These are phyloP conservation scores for Cryphonectria japonica DNA, from an alignment of 2,329 filamentous ascomycete species.

Conservation along the genomic window DNA sequence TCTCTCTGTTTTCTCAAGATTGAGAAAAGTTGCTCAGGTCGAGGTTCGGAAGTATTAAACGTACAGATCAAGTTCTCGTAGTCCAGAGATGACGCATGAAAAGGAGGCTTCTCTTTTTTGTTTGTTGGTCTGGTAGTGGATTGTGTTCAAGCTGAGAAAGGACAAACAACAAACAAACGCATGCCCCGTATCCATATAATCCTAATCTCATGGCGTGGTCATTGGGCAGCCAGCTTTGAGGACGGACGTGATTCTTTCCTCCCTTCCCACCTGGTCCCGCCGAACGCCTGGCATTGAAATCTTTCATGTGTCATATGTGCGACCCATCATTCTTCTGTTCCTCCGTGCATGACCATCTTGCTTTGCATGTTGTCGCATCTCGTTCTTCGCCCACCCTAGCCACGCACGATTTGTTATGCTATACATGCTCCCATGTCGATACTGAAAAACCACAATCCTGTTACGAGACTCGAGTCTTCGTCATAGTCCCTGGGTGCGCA, in stretches of 20 bases:
- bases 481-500: too few species aligned
- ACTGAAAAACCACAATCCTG: background rate
- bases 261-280: background rate
- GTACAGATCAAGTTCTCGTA: background rate
- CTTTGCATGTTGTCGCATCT: background rate
- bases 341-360: background rate
- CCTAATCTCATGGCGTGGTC: background rate
- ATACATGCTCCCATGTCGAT: background rate
- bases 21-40: background rate
- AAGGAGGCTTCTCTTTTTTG: background rate
- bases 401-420: background rate
- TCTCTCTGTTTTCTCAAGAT: background rate
- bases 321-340: background rate
- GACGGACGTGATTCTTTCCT: background rate
- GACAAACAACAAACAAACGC: background rate
- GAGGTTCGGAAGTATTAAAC: background rate
- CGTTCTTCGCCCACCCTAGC: background rate
- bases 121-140: background rate
- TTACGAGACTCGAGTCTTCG: slow-evolving; percentile 2
- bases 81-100: background rate
- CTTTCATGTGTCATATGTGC: background rate
- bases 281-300: slow-evolving; percentile 2
- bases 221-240: background rate
- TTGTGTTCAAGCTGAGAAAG: background rate
- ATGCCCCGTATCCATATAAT: background rate